Percentiles rank a stretch among this genome's conserved stretches.
phyloP scores from a whole-genome alignment of 1,139 yeast genomes.

The Pichia norvegensis region DNA sequence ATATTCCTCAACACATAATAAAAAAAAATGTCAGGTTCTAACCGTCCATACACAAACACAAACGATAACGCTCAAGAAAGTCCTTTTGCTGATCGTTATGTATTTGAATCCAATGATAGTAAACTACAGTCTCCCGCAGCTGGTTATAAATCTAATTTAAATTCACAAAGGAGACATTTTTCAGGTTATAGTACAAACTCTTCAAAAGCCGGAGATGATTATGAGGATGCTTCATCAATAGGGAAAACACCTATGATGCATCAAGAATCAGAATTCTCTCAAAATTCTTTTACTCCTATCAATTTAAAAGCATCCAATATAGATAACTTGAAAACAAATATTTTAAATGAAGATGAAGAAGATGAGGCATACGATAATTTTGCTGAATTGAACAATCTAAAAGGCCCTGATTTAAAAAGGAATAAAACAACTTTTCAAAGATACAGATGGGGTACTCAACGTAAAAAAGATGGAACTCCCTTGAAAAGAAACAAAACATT shows the following conservation, averaged over 20 bases:
- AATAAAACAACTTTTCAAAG: conserved; percentile 47
- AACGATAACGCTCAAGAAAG: conserved; percentile 10
- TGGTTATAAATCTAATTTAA: conserved; percentile 13
- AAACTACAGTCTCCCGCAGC: conserved; percentile 13
- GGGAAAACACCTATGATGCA: conserved; percentile 22
- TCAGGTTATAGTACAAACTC: conserved; percentile 17
- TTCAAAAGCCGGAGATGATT: conserved; percentile 12
- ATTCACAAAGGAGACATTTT: conserved; percentile 12
- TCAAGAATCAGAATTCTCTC: conserved; percentile 12
- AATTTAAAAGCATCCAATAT: conserved; percentile 10
- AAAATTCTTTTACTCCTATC: conserved; percentile 1
- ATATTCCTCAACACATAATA: not conserved
- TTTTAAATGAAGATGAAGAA: conserved; percentile 11
- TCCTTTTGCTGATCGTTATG: conserved; percentile 26
- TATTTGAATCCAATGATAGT: conserved; percentile 14
- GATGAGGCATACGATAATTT: conserved; percentile 19
- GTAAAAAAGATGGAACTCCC: conserved; percentile 60
- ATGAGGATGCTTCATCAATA: conserved; percentile 20
- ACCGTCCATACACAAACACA: not conserved
- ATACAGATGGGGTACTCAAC: conserved; percentile 85
- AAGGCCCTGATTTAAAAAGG: conserved; percentile 14
- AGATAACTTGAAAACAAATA: conserved; percentile 5
- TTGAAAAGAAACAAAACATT: conserved; percentile 43
- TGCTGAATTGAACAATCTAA: conserved; percentile 11
- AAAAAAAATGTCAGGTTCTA: conserved; percentile 7